These are phyloP conservation scores for Linaria vulgaris DNA, from an alignment of 257 asterid species.

Conservation along the genomic window DNA sequence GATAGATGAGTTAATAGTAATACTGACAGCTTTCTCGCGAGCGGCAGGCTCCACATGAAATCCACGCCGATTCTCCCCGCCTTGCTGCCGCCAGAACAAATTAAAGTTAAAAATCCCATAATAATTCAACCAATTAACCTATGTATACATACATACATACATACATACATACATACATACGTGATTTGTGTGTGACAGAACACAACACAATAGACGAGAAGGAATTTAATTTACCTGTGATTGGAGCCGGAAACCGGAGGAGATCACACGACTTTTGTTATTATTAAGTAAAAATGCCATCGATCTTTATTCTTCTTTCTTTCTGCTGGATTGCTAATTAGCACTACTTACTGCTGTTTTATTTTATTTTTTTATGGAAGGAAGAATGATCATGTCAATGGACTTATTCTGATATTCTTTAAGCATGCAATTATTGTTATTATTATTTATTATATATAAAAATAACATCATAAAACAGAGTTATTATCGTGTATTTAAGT, in stretches of 20 bases:
- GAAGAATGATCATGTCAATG: too few species aligned
- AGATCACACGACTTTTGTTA: conserved; percentile 43
- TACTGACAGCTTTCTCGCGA: conserved; percentile 91
- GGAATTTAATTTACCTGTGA: conserved; percentile 58
- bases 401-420: too few species aligned
- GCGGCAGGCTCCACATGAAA: conserved; percentile 79
- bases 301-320: neutral
- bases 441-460: too few species aligned
- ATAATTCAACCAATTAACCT: neutral
- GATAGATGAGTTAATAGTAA: too few species aligned
- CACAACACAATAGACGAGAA: too few species aligned
- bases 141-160: neutral
- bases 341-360: neutral
- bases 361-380: neutral
- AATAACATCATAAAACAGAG: too few species aligned
- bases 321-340: neutral
- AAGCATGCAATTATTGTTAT: too few species aligned
- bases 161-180: neutral
- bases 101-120: neutral
- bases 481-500: too few species aligned
- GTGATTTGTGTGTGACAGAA: neutral
- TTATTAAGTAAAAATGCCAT: conserved; percentile 62
- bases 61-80: conserved; percentile 53
- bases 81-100: conserved; percentile 34
- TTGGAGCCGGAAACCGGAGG: conserved; percentile 49